Evolutionary conservation across 768 basidiomycete species (phyloP).

Genomic region (Leccinum boreale): DNA sequence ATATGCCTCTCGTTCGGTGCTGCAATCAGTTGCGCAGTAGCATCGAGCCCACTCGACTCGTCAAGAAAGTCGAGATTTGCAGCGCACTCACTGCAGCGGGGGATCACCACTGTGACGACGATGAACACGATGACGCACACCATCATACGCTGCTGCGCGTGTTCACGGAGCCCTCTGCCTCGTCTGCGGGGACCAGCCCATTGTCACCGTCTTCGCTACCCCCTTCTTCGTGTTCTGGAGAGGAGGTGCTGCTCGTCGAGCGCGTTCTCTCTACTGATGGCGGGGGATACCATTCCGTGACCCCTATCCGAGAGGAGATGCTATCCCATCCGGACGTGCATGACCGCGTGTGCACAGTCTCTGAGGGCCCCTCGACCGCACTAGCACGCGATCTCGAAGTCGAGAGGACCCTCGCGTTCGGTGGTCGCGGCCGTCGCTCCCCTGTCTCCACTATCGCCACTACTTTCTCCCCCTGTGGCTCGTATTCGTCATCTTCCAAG

Average conservation of each 20-base stretch:
- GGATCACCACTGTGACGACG: background rate
- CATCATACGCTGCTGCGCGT: slow-evolving; percentile 10
- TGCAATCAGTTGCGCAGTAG: background rate
- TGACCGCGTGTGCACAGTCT: background rate
- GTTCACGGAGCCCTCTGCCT: background rate
- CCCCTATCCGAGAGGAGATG: background rate
- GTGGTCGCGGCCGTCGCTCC: background rate
- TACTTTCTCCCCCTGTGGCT: background rate
- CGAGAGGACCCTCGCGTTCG: background rate
- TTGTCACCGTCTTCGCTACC: background rate
- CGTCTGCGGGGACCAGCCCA: background rate
- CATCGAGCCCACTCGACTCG: background rate
- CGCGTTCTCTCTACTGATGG: background rate
- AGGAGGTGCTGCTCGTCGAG: background rate
- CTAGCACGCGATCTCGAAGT: background rate
- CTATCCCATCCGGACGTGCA: background rate
- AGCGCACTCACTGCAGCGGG: background rate
- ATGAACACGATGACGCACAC: background rate
- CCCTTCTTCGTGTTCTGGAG: background rate
- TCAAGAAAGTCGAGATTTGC: slow-evolving; percentile 13
- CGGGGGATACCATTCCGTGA: background rate
- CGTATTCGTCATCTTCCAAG: background rate
- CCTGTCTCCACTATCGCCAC: background rate
- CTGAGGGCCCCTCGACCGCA: background rate
- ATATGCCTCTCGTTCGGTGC: slow-evolving; percentile 4